Percentiles rank a stretch among this genome's conserved stretches.
Conservation (phyloP, 805 yeast genomes). For the Scheffersomyces lignosus region DNA sequence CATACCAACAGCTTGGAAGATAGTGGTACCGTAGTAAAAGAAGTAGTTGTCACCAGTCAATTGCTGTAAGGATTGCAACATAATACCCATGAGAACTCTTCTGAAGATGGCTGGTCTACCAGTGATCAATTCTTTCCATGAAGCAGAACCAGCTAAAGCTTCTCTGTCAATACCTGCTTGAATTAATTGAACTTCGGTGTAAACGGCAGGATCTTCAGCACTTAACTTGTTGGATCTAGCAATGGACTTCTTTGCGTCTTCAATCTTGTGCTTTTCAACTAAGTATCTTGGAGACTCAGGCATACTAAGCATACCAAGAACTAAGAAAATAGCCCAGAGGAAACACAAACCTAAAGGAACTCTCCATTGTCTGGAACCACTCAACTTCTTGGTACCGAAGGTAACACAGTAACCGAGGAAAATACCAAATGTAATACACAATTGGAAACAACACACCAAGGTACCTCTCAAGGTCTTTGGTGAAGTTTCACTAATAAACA, state of each 20-base stretch:
- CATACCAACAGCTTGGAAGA: slow-evolving; percentile 52
- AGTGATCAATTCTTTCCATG: slow-evolving; percentile 61
- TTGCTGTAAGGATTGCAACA: slow-evolving; percentile 61
- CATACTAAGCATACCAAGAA: slow-evolving; percentile 53
- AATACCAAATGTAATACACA: slow-evolving; percentile 70
- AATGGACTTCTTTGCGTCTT: slow-evolving; percentile 55
- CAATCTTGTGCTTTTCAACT: slow-evolving; percentile 48
- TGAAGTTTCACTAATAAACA: slow-evolving; percentile 66
- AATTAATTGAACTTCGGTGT: slow-evolving; percentile 53
- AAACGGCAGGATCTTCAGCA: slow-evolving; percentile 54
- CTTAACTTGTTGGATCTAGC: slow-evolving; percentile 59
- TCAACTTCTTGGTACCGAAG: slow-evolving; percentile 57
- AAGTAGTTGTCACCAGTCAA: slow-evolving; percentile 63
- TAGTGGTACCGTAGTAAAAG: slow-evolving; percentile 61
- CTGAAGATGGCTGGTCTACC: slow-evolving; percentile 63
- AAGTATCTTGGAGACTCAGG: slow-evolving; percentile 73
- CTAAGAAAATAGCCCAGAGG: slow-evolving; percentile 48
- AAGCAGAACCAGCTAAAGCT: slow-evolving; percentile 59
- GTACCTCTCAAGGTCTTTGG: slow-evolving; percentile 74
- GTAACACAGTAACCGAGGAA: slow-evolving; percentile 69
- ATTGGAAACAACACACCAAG: slow-evolving; percentile 66
- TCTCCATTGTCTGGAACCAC: slow-evolving; percentile 63
- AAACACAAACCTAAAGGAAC: slow-evolving; percentile 57
- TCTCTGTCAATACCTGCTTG: slow-evolving; percentile 65
- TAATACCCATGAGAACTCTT: slow-evolving; percentile 57